Percentiles rank a stretch among this genome's conserved stretches.
Conservation (phyloP, 257 asterid species). For the Scutellaria barbata region DNA sequence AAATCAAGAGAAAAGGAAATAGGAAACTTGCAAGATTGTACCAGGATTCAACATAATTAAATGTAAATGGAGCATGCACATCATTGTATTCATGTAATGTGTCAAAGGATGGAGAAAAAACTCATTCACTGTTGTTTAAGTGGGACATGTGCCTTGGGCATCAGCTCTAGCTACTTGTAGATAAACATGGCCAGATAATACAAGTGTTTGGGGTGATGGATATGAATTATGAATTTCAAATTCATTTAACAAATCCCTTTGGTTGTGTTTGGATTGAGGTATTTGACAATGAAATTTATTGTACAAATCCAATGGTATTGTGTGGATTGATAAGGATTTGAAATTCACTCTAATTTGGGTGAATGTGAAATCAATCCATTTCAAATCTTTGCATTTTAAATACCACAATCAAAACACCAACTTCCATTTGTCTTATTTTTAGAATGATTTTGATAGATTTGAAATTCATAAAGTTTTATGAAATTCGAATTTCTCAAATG, state of each 20-base stretch:
- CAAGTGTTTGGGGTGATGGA: background rate
- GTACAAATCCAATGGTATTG: too few species aligned
- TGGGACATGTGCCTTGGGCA: constrained; percentile 21
- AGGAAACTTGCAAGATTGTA: constrained; percentile 24
- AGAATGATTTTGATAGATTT: constrained; percentile 7
- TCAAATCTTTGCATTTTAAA: too few species aligned
- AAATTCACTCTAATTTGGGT: too few species aligned
- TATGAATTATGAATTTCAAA: background rate
- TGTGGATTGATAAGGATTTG: too few species aligned
- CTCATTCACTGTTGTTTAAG: constrained; percentile 18
- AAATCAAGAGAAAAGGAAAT: constrained; percentile 25
- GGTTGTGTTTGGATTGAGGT: background rate
- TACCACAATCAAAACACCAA: too few species aligned
- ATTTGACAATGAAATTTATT: background rate
- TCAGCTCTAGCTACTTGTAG: constrained; percentile 19
- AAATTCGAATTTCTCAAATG: constrained; percentile 13
- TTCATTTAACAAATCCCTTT: background rate
- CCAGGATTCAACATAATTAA: constrained; percentile 24
- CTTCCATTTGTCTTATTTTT: background rate
- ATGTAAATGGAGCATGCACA: constrained; percentile 13
- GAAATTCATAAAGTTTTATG: background rate
- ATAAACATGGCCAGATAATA: constrained; percentile 10
- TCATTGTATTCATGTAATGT: constrained; percentile 24
- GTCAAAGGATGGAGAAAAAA: constrained; percentile 21
- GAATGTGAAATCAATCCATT: too few species aligned